Conservation (phyloP, 768 basidiomycete species). For the Boletus vinaceobasis region DNA sequence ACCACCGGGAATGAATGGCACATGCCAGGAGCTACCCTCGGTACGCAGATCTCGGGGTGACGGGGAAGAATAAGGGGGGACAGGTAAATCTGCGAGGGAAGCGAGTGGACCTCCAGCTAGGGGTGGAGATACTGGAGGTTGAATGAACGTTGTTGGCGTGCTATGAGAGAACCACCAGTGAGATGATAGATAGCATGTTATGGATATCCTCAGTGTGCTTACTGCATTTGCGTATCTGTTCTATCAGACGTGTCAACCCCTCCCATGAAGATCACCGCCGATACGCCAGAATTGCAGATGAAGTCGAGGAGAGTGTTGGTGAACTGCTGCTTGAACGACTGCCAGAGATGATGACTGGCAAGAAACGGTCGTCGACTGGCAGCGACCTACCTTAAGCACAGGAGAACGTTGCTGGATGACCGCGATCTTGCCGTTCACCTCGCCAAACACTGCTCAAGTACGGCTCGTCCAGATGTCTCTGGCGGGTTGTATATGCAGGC, state of each 20-base stretch:
- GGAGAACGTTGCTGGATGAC: conserved; percentile 81
- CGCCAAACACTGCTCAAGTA: conserved; percentile 57
- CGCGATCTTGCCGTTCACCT: conserved; percentile 44
- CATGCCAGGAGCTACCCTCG: conserved; percentile 28
- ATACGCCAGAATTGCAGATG: conserved; percentile 46
- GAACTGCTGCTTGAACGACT: conserved; percentile 71
- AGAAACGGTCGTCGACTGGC: background rate
- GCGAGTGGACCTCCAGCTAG: conserved; percentile 44
- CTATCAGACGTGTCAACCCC: conserved; percentile 75
- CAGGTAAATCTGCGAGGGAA: conserved; percentile 44
- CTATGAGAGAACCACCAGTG: conserved; percentile 31
- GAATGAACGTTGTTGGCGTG: conserved; percentile 62
- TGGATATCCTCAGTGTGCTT: conserved; percentile 24
- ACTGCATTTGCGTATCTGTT: conserved; percentile 79
- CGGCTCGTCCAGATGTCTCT: background rate
- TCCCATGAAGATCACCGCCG: conserved; percentile 59
- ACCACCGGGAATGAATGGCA: conserved; percentile 78
- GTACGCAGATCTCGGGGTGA: conserved; percentile 34
- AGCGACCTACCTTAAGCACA: conserved; percentile 57
- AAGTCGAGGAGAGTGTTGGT: conserved; percentile 56
- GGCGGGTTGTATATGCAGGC: background rate
- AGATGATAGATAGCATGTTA: conserved; percentile 5
- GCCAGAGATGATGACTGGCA: conserved; percentile 1
- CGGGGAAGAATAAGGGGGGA: conserved; percentile 53
- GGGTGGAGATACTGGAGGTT: conserved; percentile 41